Evolutionary conservation across 2,329 filamentous ascomycete genomes (phyloP).

Genomic region (Gnomoniopsis sp.): DNA sequence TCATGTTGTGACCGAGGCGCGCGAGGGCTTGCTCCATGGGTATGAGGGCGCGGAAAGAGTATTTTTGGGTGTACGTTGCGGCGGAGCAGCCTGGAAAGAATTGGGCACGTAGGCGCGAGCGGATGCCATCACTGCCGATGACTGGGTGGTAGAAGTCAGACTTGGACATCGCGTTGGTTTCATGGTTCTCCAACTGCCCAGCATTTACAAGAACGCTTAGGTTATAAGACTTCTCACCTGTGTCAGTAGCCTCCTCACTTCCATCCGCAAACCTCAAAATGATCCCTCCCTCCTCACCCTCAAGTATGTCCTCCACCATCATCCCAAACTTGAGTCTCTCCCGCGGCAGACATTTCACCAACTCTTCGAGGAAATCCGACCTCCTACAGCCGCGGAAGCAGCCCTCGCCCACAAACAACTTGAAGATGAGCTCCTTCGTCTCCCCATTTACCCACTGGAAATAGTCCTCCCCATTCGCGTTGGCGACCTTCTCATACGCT

Average conservation of each 20-base stretch:
- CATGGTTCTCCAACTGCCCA: too few relatives aligned
- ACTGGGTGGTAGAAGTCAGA: conserved; percentile 30
- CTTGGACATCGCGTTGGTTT: too few relatives aligned
- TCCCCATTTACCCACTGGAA: conserved; percentile 41
- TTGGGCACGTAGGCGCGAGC: conserved; percentile 49
- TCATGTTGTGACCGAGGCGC: conserved; percentile 46
- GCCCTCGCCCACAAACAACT: conserved; percentile 35
- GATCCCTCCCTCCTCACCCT: conserved; percentile 22
- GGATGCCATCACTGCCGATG: conserved; percentile 64
- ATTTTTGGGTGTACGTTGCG: conserved; percentile 53
- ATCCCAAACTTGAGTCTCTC: conserved; percentile 31
- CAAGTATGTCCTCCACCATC: conserved; percentile 28
- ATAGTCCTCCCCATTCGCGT: conserved; percentile 37
- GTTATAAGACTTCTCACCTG: conserved; percentile 22
- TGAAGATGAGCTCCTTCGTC: conserved; percentile 29
- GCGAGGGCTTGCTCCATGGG: conserved; percentile 52
- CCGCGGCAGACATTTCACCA: conserved; percentile 30
- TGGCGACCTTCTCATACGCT: conserved; percentile 35
- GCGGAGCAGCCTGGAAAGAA: conserved; percentile 37
- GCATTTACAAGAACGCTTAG: neutral
- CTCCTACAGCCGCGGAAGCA: conserved; percentile 39
- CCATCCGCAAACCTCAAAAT: conserved; percentile 31
- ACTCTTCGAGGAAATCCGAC: conserved; percentile 37
- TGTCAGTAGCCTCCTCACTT: conserved; percentile 27
- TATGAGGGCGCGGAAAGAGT: conserved; percentile 60